phyloP scores from a whole-genome alignment of 2,329 filamentous ascomycete species.

The Xylariaceae sp. region DNA sequence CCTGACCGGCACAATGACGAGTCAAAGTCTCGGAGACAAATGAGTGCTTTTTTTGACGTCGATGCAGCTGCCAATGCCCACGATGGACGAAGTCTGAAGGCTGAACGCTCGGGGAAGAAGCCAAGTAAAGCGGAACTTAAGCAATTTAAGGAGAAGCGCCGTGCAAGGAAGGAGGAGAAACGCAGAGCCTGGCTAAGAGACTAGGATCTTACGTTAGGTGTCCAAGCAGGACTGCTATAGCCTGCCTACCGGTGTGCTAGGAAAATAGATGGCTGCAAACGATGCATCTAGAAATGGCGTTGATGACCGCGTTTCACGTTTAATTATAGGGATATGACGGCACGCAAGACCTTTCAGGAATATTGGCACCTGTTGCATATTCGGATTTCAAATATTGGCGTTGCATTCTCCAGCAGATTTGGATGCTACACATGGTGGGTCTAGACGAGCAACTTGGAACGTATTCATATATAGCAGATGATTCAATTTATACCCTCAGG shows the following conservation, averaged over 20 bases:
- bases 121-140: conserved; percentile 84
- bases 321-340: neutral
- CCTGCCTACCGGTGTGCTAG: neutral
- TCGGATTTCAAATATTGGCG: conserved; percentile 10
- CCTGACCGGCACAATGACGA: conserved; percentile 83
- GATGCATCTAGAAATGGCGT: conserved; percentile 19
- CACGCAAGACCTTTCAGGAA: neutral
- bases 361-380: conserved; percentile 10
- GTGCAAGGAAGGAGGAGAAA: conserved; percentile 92
- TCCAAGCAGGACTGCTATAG: conserved; percentile 11
- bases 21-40: conserved; percentile 82
- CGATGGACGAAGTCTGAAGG: conserved; percentile 87
- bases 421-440: neutral
- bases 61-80: conserved; percentile 91
- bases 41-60: conserved; percentile 95
- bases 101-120: conserved; percentile 84
- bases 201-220: conserved; percentile 55
- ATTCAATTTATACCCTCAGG: neutral
- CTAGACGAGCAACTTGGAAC: neutral
- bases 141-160: conserved; percentile 86
- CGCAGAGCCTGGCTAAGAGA: conserved; percentile 87
- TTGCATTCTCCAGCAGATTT: conserved; percentile 8
- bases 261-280: conserved; percentile 11
- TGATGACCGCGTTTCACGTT: conserved; percentile 11
- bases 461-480: neutral